phyloP scores from a whole-genome alignment of 768 basidiomycete species.

The Sporobolomyces phaffii region DNA sequence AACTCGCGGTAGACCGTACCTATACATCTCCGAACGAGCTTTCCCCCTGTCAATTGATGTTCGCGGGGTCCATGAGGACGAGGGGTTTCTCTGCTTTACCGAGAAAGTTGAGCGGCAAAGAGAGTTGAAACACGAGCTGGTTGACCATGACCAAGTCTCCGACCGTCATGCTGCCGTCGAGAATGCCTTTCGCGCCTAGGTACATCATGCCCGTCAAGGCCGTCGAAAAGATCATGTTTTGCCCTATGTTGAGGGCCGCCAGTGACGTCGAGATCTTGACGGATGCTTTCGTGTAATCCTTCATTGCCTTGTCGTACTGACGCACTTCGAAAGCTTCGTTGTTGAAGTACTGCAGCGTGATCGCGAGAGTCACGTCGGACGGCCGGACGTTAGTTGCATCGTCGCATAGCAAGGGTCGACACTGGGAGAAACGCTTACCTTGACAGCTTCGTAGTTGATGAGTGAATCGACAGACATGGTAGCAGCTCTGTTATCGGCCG shows the following conservation, averaged over 20 bases:
- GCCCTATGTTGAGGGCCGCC: conserved; percentile 88
- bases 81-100: too few species aligned
- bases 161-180: conserved; percentile 93
- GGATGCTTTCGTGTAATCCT: conserved; percentile 80
- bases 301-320: conserved; percentile 84
- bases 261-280: conserved; percentile 92
- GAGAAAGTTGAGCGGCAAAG: conserved; percentile 91
- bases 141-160: conserved; percentile 99
- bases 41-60: too few species aligned
- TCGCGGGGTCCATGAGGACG: too few species aligned
- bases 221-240: conserved; percentile 90
- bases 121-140: conserved; percentile 94
- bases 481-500: conserved; percentile 93
- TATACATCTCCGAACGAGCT: too few species aligned
- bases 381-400: background rate
- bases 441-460: conserved; percentile 98
- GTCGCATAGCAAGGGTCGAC: background rate
- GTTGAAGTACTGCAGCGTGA: conserved; percentile 64
- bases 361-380: too few species aligned
- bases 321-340: conserved; percentile 86
- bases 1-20: conserved; percentile 93
- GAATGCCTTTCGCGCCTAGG: conserved; percentile 86
- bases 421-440: conserved; percentile 55
- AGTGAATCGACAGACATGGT: conserved; percentile 88
- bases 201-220: conserved; percentile 95